phyloP scores from a whole-genome alignment of 495 filamentous ascomycete genomes.

The Pyrenula massariospora region DNA sequence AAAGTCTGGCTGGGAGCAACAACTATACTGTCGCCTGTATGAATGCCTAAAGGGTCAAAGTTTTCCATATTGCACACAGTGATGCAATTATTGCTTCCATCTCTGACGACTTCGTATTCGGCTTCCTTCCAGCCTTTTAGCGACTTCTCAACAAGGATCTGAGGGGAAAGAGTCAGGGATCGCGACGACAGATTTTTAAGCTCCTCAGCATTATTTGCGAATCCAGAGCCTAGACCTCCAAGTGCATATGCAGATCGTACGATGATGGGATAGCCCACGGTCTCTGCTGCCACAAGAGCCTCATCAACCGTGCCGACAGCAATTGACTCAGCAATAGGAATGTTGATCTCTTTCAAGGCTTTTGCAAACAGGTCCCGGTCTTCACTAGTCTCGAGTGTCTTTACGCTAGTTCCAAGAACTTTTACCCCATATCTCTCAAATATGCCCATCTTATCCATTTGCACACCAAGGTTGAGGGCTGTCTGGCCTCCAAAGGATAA shows the following conservation, averaged over 20 bases:
- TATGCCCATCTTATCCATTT: slow-evolving; percentile 92
- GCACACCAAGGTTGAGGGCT: slow-evolving; percentile 87
- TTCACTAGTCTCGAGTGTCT: slow-evolving; percentile 88
- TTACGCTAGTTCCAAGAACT: slow-evolving; percentile 87
- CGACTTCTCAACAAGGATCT: slow-evolving; percentile 98
- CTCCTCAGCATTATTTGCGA: slow-evolving; percentile 87
- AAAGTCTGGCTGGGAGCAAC: slow-evolving; percentile 92
- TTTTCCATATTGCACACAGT: slow-evolving; percentile 99
- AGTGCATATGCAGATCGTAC: slow-evolving; percentile 93
- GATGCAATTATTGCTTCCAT: slow-evolving; percentile 92
- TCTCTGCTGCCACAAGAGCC: slow-evolving; percentile 72
- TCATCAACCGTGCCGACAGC: slow-evolving; percentile 85
- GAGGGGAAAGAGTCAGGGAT: slow-evolving; percentile 88
- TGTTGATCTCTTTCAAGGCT: slow-evolving; percentile 85
- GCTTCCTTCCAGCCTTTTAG: slow-evolving; percentile 99
- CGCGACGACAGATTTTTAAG: slow-evolving; percentile 83
- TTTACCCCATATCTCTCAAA: slow-evolving; percentile 91
- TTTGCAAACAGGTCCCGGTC: slow-evolving; percentile 93
- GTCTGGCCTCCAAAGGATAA: slow-evolving; percentile 96
- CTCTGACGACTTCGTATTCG: slow-evolving; percentile 94
- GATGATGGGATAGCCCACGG: slow-evolving; percentile 92
- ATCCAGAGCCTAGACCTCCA: slow-evolving; percentile 93
- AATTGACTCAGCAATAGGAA: slow-evolving; percentile 91
- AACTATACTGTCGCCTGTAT: slow-evolving; percentile 95
- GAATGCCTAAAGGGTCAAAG: slow-evolving; percentile 92